Evolutionary conservation across 441 rosid species (phyloP).

Genomic region (Arabidopsis lyrata): DNA sequence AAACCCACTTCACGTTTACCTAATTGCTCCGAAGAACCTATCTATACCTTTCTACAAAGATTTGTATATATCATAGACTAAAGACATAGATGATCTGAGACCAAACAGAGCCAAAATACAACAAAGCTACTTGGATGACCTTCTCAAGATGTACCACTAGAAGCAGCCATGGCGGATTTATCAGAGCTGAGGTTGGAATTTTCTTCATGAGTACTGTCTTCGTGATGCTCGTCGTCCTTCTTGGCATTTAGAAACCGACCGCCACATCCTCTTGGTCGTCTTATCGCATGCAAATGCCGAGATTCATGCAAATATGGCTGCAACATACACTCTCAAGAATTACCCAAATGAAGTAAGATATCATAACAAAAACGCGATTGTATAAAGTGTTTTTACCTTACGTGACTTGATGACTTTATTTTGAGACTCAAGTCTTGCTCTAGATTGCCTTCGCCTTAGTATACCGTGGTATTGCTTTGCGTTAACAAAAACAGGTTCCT

Average conservation of each 20-base stretch:
- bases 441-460: constrained; percentile 85
- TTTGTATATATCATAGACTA: constrained; percentile 32
- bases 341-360: constrained; percentile 11
- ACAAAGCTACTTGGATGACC: constrained; percentile 25
- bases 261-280: constrained; percentile 93
- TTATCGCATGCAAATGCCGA: constrained; percentile 89
- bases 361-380: neutral
- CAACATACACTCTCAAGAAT: constrained; percentile 22
- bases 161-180: constrained; percentile 52
- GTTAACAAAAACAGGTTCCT: constrained; percentile 96
- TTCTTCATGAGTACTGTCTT: constrained; percentile 49
- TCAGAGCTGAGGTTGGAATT: constrained; percentile 61
- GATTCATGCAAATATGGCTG: constrained; percentile 98
- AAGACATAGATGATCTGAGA: constrained; percentile 20
- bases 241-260: constrained; percentile 91
- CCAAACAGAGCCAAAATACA: constrained; percentile 24
- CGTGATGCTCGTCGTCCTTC: constrained; percentile 56
- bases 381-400: constrained; percentile 51
- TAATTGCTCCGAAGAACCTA: constrained; percentile 36
- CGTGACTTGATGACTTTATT: constrained; percentile 72
- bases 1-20: constrained; percentile 29
- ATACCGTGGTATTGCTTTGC: constrained; percentile 96
- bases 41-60: constrained; percentile 31
- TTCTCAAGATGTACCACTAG: constrained; percentile 57
- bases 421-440: constrained; percentile 90